Percentiles rank a stretch among this genome's conserved stretches.
Evolutionary conservation across 2,329 filamentous ascomycete species (phyloP).

Genomic region (Monilinia polystroma): DNA sequence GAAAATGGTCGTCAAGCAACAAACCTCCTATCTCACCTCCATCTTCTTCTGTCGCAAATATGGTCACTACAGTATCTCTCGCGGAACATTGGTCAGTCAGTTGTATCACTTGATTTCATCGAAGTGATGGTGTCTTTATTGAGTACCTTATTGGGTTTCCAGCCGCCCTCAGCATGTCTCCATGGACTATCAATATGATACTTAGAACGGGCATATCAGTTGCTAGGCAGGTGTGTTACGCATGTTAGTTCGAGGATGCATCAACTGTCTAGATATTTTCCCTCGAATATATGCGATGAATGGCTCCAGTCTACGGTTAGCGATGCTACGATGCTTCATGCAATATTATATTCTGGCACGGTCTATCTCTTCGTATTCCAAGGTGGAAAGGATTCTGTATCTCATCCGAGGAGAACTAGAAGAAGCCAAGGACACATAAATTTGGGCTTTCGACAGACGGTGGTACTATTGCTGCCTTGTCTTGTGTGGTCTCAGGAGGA

Average conservation of each 20-base stretch:
- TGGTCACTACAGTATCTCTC: too few species aligned
- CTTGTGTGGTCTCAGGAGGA: conserved; percentile 32
- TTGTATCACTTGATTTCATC: background rate
- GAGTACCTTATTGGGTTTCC: conserved; percentile 24
- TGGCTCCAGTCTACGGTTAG: conserved; percentile 33
- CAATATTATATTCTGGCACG: conserved; percentile 31
- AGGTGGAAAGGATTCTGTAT: conserved; percentile 27
- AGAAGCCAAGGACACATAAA: conserved; percentile 28
- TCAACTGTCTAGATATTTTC: conserved; percentile 24
- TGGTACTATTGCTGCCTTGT: conserved; percentile 23
- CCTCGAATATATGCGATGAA: conserved; percentile 25
- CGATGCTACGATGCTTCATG: conserved; percentile 33
- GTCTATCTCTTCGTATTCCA: conserved; percentile 28
- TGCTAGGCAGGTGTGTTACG: conserved; percentile 29
- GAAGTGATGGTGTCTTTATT: background rate
- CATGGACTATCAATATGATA: conserved; percentile 28
- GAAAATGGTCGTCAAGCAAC: background rate
- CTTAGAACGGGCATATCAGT: conserved; percentile 18
- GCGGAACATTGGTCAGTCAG: background rate
- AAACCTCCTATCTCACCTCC: background rate
- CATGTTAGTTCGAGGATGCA: conserved; percentile 27
- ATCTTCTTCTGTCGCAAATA: background rate
- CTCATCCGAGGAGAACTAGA: conserved; percentile 26
- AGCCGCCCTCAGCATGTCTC: conserved; percentile 25
- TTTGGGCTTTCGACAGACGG: background rate